Conservation (phyloP, 2,329 filamentous ascomycete genomes). For the Microdochium paspali region DNA sequence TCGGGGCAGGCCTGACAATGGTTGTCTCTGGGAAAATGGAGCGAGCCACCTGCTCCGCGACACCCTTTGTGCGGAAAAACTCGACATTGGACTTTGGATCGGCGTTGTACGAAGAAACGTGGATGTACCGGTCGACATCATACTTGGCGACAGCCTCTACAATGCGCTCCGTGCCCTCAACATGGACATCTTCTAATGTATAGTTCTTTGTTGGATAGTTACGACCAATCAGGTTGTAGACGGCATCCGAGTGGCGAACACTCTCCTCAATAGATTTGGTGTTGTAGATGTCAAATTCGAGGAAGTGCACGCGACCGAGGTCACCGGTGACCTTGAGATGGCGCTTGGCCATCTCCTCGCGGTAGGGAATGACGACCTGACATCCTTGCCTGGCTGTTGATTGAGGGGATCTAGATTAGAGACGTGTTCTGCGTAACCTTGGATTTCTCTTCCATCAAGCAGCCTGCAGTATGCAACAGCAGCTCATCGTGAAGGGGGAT, state of each 20-base stretch:
- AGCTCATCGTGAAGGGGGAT: neutral
- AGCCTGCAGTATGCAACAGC: constrained; percentile 2
- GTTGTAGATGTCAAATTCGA: constrained; percentile 92
- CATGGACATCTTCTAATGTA: constrained; percentile 80
- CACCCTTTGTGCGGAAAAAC: constrained; percentile 87
- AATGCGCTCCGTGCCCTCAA: constrained; percentile 87
- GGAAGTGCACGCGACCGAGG: constrained; percentile 78
- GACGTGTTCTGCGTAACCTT: too few relatives aligned
- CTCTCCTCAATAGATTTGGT: constrained; percentile 93
- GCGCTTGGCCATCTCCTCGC: constrained; percentile 96
- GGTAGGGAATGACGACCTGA: constrained; percentile 85
- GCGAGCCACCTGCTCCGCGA: constrained; percentile 74
- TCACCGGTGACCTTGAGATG: constrained; percentile 96
- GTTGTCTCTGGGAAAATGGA: constrained; percentile 94
- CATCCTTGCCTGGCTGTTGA: constrained; percentile 77
- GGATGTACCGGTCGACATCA: constrained; percentile 92
- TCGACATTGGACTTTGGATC: constrained; percentile 70
- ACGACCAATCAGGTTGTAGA: constrained; percentile 91
- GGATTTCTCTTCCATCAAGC: constrained; percentile 6
- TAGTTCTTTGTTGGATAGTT: constrained; percentile 99
- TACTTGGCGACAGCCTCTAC: constrained; percentile 94
- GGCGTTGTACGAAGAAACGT: constrained; percentile 92
- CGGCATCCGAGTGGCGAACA: constrained; percentile 92
- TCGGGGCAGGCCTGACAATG: constrained; percentile 84
- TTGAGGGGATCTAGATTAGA: constrained; percentile 6